Evolutionary conservation across 108 stramenopile species (phyloP), one percentile per base, ranked within the genome.

Genomic region (Conticribra guillardii): DNA sequence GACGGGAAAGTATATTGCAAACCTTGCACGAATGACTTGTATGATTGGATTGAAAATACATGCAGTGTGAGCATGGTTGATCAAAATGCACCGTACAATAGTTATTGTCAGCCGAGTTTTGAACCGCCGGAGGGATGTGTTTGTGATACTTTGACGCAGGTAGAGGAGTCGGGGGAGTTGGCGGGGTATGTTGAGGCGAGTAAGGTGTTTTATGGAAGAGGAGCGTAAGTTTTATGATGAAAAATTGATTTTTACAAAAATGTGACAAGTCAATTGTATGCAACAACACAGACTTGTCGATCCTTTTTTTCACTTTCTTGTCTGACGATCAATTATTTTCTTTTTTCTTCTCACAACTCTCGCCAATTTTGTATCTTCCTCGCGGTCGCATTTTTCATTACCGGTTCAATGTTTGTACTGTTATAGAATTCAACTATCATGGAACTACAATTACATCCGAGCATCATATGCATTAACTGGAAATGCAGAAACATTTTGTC

Each of bases 1-100:
- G 68, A 76, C 44, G 68, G 67, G 45, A 69, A 69, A 34, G 48
- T 56, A 22, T 76, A 76, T 30, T 73, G 73, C 57, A 73, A 73
- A 30, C 73, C 73, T 1, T 73, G 73, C 46, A 73, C 49, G 17
- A 30, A 65, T 14, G 73, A 73, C 51, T 47, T 59, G 34, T 73
- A 64, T 54, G 64, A 73, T 65, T 73, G 46, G 45, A 48, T 33
- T 8, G 58, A 33, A 4, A 65, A 64, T 3, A 52, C 1, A 8
- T 73, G 73, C 26, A 37, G 9, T 2, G 60, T 47, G 14, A 49
- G 45, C 27, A 73, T 73, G 73, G 73, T 61, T 15, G 56, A 58
- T 64, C 26, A 54, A 30, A 61, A 73, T 63, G 48, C 64, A 3
- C 73, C 73, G 0, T 73, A 73, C 57, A 73, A 54, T 59, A 48